Percentiles rank a stretch among this genome's conserved stretches.
phyloP scores from a whole-genome alignment of 129 eudicot species.

The Escallonia rubra region DNA sequence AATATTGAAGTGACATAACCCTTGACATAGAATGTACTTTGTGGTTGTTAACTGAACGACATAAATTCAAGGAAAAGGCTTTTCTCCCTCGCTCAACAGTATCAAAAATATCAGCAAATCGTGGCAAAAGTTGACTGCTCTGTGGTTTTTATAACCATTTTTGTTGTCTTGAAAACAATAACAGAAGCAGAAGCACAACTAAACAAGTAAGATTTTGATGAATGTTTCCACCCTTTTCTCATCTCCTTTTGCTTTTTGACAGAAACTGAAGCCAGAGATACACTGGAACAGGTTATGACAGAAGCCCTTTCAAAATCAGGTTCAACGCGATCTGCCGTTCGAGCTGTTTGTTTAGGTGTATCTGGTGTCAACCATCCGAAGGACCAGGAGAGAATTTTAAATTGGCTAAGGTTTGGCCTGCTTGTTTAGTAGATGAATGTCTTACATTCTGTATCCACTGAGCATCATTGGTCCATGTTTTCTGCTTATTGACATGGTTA shows the following conservation, averaged over 20 bases:
- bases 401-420: slow-evolving; percentile 68
- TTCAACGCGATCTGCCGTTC: slow-evolving; percentile 50
- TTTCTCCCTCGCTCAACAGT: not conserved
- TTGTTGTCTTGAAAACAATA: not conserved
- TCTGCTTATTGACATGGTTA: not conserved
- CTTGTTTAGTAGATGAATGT: not conserved
- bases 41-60: too few species aligned
- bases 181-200: not conserved
- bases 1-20: too few species aligned
- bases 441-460: not conserved
- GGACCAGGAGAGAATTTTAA: slow-evolving; percentile 59
- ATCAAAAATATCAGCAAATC: not conserved
- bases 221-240: not conserved
- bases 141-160: not conserved
- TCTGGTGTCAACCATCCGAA: slow-evolving; percentile 87
- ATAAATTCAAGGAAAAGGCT: too few species aligned
- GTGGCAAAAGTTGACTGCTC: not conserved
- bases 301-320: slow-evolving; percentile 69
- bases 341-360: slow-evolving; percentile 76
- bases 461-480: not conserved
- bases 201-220: slow-evolving; percentile 4
- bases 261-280: slow-evolving; percentile 65
- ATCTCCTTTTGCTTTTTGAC: slow-evolving; percentile 10
- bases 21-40: too few species aligned
- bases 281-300: slow-evolving; percentile 59